Evolutionary conservation across 148 eudicot species (phyloP).

Genomic region (Rhododendron ferrugineum): DNA sequence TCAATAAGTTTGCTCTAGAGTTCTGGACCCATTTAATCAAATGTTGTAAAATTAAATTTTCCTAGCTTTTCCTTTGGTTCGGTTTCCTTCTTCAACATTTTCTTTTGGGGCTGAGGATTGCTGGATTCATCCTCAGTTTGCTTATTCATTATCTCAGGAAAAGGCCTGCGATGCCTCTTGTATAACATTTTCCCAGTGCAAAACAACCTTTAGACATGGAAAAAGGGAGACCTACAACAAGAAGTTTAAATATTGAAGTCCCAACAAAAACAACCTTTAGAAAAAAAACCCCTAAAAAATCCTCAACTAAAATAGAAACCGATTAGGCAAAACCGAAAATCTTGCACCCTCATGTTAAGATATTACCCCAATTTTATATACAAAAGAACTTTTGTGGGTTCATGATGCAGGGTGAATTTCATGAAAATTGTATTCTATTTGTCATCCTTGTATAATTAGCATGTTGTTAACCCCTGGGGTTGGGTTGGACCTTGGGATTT

Average conservation of each 20-base stretch:
- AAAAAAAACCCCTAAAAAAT: not conserved
- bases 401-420: not conserved
- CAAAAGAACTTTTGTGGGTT: not conserved
- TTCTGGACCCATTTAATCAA: not conserved
- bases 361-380: not conserved
- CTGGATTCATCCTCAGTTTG: not conserved
- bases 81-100: not conserved
- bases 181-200: not conserved
- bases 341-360: not conserved
- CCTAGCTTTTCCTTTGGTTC: not conserved
- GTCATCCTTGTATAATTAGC: not conserved
- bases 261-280: not conserved
- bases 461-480: too few species aligned
- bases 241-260: not conserved
- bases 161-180: not conserved
- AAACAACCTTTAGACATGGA: too few species aligned
- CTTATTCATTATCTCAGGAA: not conserved
- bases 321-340: not conserved
- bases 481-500: too few species aligned
- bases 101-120: not conserved
- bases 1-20: not conserved
- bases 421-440: not conserved
- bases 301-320: not conserved
- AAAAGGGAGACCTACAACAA: not conserved
- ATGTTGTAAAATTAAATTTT: not conserved